Evolutionary conservation across 2,329 filamentous ascomycete genomes (phyloP), one percentile per base, ranked within the genome.

Genomic region (Zymoseptoria pseudotritici): DNA sequence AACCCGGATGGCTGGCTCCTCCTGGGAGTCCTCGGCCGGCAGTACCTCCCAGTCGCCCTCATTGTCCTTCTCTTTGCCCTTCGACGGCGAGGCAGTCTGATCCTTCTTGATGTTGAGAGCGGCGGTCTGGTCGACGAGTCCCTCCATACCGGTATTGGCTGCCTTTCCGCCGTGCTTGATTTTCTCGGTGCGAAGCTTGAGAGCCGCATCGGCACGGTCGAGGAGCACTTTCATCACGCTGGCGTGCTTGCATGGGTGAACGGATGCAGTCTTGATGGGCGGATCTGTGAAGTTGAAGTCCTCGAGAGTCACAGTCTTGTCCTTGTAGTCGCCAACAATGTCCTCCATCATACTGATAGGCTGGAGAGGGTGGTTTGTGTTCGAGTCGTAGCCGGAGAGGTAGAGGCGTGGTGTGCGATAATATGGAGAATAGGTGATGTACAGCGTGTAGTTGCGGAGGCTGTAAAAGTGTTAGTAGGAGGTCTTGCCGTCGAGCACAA

Each of bases 261-360:
- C 90, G 31, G 89, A 94, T 36, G 93, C 94, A 84, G 97, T 99
- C 80, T 97, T 96, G 73, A 97, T 86, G 68, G 86, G 87, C 71
- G 90, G 88, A 65, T 90, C 89, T 73, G 95, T 94, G 79, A 96
- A 97, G 53, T 91, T 91, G 73, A 99, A 99, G 76, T 97, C 91
- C 74, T 99, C 94, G 61, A 97, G 86, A 1, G 94, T 99, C 62
- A 99, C 94, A 0, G 94, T 99, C 81, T 99, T 99, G 79, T 96
- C 91, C 73, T 95, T 95, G 80, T 96, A 96, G 79, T 96, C 91
- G 63, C 92, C 91, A 42, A 96, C 89, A 59, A 96, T 96, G 73
- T 96, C 91, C 75, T 96, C 90, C 89, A 96, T 95, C 91, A 96
- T 96, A 56, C 87, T 81, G 56, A 88, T 83, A 2, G 91, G 91